Base-by-base conservation (phyloP, 176 grass and related monocot species). In the Carex kokanica region DNA sequence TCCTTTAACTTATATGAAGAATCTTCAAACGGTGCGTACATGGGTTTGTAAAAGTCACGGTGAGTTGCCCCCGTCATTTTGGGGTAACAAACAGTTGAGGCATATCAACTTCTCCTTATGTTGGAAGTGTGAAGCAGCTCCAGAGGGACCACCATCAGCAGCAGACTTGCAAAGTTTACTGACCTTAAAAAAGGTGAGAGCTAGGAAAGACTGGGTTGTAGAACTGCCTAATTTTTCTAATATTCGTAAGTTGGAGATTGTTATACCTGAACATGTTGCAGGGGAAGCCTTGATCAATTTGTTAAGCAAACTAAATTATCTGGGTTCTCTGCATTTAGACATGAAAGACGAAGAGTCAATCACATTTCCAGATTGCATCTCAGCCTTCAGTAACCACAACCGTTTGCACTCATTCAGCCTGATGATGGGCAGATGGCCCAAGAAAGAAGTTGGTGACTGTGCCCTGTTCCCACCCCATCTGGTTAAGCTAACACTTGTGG, bases 341-440 rank as follows among this genome's bases (percentile, higher is more conserved):
- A 49, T 38, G 36, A 0, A 0, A 0, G 36, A 0, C 4, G 0
- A 4, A 0, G 0, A 4, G 4, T 0, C 0, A 38, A 38, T 38
- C 0, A 0, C 9, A 49, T 49, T 49, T 11, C 45, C 9, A 49
- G 0, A 2, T 49, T 18, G 17, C 55, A 58, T 6, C 55, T 18
- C 17, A 58, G 3, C 55, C 17, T 58, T 58, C 17, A n/a, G 14
- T 7, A 58, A 18, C 17, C 17, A 58, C 17, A 17, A 58, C 1
- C 17, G 1, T 6, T 6, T 58, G 6, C 1, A 18, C 17, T 58
- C 55, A 16, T 18, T 58, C 5, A 0, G 0, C 4, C 6, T 58
- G 17, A 0, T 0, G 45, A 0, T 0, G 16, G 0, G 17, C 4
- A 58, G 0, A 18, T 58, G 55, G 17, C 0, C 16, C 0, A 58